Base-by-base conservation (phyloP, 164 flowering plant species). In the Cinnamomum micranthum region DNA sequence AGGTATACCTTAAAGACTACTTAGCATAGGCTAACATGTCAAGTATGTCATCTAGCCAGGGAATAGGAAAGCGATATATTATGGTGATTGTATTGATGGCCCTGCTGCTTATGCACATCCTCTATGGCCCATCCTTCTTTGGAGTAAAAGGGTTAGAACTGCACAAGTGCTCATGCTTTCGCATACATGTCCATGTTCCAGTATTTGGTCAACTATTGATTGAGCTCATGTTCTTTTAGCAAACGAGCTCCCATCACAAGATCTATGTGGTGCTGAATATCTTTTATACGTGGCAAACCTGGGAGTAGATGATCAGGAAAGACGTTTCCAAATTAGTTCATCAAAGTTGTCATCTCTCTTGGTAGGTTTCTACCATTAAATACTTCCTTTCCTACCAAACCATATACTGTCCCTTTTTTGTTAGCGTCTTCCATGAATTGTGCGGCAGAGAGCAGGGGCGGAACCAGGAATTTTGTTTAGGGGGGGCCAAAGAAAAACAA, bases 21-120 rank as follows among this genome's bases (percentile, higher is more conserved):
- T 35, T 35, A 35, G 47, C 24, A 17, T 22, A 20, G 22, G 22
- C 22, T 22, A 60, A 60, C 64, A 60, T 60, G 22, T 60, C 64
- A 20, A 60, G 64, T 24, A 60, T 60, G 64, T 60, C 64, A 17
- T 60, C 64, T 15, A 60, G 22, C 64, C 6, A 17, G 14, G 64
- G 7, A 60, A 60, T 60, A 0, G 58, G 69, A 63, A 24, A 35
- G 23, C 6, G 7, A 41, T 73, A 73, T 51, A 2, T 60, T 4
- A 73, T 69, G 17, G 58, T 73, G 15, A 73, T 63, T 12, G 63
- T 73, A 9, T 73, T 64, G 13, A 73, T 73, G 50, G 69, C 27
- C 31, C 75, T 12, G 64, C 68, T 59, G 63, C 68, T 2, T 35
- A 35, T 7, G 47, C 47, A 35, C 47, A 35, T 35, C 10, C 10